Percentiles rank a stretch among this genome's conserved stretches.
These are phyloP conservation scores for Nothomitra cinnamomea DNA, from an alignment of 2,329 filamentous ascomycete species.

Conservation along the genomic window DNA sequence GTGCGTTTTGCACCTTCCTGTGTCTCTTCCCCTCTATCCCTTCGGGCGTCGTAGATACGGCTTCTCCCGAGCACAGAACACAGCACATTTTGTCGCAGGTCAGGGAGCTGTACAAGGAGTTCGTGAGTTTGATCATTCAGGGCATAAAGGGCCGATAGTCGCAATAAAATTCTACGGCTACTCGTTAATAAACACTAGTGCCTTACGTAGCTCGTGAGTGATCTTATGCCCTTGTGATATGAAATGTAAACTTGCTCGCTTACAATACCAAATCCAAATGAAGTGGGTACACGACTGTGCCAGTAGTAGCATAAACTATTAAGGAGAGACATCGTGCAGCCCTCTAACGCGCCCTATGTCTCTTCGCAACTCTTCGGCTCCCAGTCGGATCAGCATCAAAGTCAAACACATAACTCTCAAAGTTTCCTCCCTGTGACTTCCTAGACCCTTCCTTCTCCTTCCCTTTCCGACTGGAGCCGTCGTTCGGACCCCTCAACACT, in stretches of 20 bases:
- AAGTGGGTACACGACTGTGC: too few species aligned
- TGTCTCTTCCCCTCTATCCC: neutral
- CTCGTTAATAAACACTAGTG: too few species aligned
- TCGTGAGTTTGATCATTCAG: too few species aligned
- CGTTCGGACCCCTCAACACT: constrained; percentile 3
- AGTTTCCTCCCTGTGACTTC: constrained; percentile 7
- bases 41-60: neutral
- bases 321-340: too few species aligned
- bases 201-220: too few species aligned
- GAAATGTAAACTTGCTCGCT: too few species aligned
- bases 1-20: neutral
- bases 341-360: neutral
- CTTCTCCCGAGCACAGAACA: neutral
- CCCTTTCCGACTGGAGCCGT: neutral
- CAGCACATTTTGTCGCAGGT: neutral
- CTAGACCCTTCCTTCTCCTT: constrained; percentile 6
- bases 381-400: constrained; percentile 11
- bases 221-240: too few species aligned
- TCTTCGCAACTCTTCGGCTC: neutral
- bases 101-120: neutral
- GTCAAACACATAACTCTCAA: constrained; percentile 15
- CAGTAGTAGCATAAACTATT: too few species aligned
- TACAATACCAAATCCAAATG: too few species aligned
- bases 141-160: too few species aligned
- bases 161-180: too few species aligned